Conservation (phyloP, 176 grass and related monocot species). For the Aegilops umbellulata region DNA sequence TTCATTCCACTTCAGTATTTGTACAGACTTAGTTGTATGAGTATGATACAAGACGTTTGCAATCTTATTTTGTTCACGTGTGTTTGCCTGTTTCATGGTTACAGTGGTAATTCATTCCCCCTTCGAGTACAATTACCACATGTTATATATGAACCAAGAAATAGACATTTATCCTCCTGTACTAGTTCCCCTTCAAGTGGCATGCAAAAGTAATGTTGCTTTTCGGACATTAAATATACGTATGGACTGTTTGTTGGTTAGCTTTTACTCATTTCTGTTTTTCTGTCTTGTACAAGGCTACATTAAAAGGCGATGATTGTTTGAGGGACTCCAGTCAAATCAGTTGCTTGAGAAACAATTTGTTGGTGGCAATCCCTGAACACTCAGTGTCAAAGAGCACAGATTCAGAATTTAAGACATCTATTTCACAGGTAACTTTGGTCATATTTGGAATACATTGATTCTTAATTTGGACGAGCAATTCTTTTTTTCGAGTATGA, state of each 20-base stretch:
- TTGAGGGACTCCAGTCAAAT: conserved; percentile 18
- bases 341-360: conserved; percentile 2
- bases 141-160: conserved; percentile 4
- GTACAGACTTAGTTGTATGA: neutral
- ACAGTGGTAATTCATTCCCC: neutral
- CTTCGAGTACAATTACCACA: neutral
- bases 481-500: neutral
- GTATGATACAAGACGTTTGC: neutral
- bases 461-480: neutral
- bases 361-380: conserved; percentile 26
- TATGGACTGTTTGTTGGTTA: neutral
- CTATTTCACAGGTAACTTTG: conserved; percentile 52
- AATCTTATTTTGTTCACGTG: neutral
- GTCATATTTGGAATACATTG: neutral
- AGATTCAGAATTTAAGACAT: conserved; percentile 45
- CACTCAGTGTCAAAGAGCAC: conserved; percentile 9
- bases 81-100: neutral
- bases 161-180: conserved; percentile 9
- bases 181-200: neutral
- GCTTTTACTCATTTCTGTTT: conserved; percentile 26
- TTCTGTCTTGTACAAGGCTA: conserved; percentile 24
- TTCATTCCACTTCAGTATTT: neutral
- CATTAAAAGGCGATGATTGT: conserved; percentile 27
- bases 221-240: neutral
- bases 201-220: neutral